Evolutionary conservation across 176 grass and related monocot species (phyloP), one percentile per base, ranked within the genome.

Genomic region (Paspalum vaginatum): DNA sequence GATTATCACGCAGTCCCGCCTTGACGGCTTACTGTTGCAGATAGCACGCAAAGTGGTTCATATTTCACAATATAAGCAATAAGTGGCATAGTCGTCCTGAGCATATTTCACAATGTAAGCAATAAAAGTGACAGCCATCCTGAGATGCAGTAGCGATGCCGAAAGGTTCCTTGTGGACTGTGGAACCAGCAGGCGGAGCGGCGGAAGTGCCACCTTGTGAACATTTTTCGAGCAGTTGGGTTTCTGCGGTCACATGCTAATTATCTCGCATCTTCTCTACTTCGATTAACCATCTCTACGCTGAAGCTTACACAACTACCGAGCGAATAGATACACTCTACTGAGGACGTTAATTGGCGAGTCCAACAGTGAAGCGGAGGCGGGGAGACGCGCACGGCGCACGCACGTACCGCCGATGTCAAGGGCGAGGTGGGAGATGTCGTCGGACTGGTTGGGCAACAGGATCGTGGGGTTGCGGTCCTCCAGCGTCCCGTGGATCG

Each of bases 381-480:
- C 37, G 4, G 61, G 25, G 46, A 65, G 76, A 79, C 47, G 15
- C 48, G 43, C 46, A 14, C 11, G 66, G 45, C 4, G 59, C 16
- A 37, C 11, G 74, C 51, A 46, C 83, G 16, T 90, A 98, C 96
- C 96, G 79, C 96, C 92, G 70, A 98, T 91, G 76, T 98, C 92
- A 46, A 98, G 88, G 53, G 92, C 92, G 81, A 98, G 91, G 83
- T 95, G 96, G 24, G 92, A 98, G 53, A 95, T 95, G 78, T 98
- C 96, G 84, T 98, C 96, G 16, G 92, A 95, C 71, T 98, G 96
- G 71, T 98, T 98, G 13, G 95, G 95, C 75, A 98, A 78, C n/a
- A 98, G 87, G 66, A 95, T 98, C 27, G 78, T 89, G 16, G 96
- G 96, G 68, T 98, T 88, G 79, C 86, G 80, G 42, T 95, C 96